Evolutionary conservation across 192 early-diverging fungal genomes (phyloP).

Genomic region (Phycomyces nitens): DNA sequence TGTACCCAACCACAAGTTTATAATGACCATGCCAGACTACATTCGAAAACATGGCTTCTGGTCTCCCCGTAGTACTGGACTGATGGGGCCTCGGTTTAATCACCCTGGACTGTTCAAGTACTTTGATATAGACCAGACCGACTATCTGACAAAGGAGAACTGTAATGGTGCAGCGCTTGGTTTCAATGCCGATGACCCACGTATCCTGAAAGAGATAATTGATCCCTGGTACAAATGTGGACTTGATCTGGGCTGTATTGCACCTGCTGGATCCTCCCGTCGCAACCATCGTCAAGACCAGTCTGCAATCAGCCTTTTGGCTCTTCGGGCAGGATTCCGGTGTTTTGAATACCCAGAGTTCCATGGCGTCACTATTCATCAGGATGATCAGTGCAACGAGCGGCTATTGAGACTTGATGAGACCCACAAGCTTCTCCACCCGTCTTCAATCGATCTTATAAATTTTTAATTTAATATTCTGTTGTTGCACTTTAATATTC

Average conservation of each 20-base stretch:
- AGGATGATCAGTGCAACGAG: conserved; percentile 22
- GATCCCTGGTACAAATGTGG: conserved; percentile 44
- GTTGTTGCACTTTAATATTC: no score
- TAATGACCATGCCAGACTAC: conserved; percentile 10
- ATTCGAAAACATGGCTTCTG: conserved; percentile 40
- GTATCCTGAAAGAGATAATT: conserved; percentile 36
- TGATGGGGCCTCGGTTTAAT: conserved; percentile 36
- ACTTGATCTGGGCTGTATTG: conserved; percentile 40
- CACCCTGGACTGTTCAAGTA: conserved; percentile 42
- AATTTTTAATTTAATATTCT: no score
- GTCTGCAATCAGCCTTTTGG: conserved; percentile 43
- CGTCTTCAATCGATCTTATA: conserved; percentile 10
- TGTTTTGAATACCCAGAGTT: conserved; percentile 44
- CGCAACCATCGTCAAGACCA: conserved; percentile 53
- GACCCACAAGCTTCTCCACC: neutral
- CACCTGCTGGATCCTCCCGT: conserved; percentile 41
- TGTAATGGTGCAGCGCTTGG: conserved; percentile 48
- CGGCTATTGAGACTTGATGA: conserved; percentile 2
- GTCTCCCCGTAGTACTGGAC: conserved; percentile 43
- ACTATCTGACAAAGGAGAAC: conserved; percentile 36
- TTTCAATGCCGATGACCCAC: conserved; percentile 38
- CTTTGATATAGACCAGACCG: conserved; percentile 28
- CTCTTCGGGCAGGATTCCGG: conserved; percentile 27
- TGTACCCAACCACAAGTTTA: conserved; percentile 37
- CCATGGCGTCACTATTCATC: conserved; percentile 44